phyloP scores from a whole-genome alignment of 2,329 filamentous ascomycete species.

The Pseudogymnoascus sp. region DNA sequence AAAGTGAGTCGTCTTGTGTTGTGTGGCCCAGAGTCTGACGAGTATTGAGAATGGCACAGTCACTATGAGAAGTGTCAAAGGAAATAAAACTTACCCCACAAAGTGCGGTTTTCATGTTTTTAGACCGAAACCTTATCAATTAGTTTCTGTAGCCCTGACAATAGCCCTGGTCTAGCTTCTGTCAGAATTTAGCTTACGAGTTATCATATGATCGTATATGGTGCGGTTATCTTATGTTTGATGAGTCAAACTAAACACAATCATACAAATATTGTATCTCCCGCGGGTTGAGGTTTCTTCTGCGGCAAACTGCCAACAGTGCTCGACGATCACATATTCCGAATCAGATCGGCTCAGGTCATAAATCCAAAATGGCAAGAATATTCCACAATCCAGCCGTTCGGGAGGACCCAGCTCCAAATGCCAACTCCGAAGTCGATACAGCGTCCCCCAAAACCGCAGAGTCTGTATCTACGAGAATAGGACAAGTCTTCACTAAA shows the following conservation, averaged over 20 bases:
- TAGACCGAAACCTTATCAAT: neutral
- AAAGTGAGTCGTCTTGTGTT: neutral
- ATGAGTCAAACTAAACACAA: neutral
- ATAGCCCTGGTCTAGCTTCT: neutral
- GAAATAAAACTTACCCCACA: neutral
- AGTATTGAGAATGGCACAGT: too few species aligned
- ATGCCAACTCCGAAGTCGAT: neutral
- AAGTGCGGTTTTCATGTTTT: neutral
- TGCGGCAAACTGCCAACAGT: neutral
- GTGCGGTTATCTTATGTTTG: neutral
- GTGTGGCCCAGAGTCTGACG: too few species aligned
- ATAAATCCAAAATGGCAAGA: neutral
- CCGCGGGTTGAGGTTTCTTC: neutral
- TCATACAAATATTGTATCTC: neutral
- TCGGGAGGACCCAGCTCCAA: neutral
- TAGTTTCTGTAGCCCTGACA: neutral
- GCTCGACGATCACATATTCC: neutral
- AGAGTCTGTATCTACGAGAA: neutral
- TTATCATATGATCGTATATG: neutral
- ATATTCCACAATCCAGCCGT: neutral
- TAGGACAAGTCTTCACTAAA: neutral
- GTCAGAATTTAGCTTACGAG: neutral
- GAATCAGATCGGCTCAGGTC: neutral
- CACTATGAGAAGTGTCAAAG: neutral
- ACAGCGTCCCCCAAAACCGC: neutral